phyloP scores from a whole-genome alignment of 352 stramenopile genomes.

The Peronosclerospora sorghi region DNA sequence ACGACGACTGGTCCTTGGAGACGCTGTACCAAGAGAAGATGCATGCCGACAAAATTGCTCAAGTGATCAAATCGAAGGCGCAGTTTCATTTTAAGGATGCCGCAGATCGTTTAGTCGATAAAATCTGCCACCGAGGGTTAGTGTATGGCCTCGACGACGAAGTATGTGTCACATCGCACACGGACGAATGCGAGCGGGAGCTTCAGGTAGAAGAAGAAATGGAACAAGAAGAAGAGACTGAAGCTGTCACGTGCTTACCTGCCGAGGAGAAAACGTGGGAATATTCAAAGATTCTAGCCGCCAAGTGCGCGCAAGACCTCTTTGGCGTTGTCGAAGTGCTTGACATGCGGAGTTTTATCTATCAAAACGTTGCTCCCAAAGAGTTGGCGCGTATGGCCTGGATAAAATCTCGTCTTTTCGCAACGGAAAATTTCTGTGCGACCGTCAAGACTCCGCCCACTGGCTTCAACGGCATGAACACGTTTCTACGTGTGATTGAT shows the following conservation, averaged over 20 bases:
- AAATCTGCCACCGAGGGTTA: conserved; percentile 17
- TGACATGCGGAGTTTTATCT: conserved; percentile 2
- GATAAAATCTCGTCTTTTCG: conserved; percentile 16
- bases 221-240: conserved; percentile 6
- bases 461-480: conserved; percentile 4
- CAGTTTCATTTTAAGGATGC: neutral
- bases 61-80: conserved; percentile 22
- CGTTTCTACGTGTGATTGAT: conserved; percentile 26
- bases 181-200: too few relatives aligned
- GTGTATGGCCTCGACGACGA: too few relatives aligned
- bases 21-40: too few relatives aligned
- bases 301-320: conserved; percentile 8
- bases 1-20: too few relatives aligned
- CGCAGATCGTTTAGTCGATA: neutral
- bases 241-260: too few relatives aligned
- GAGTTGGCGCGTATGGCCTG: conserved; percentile 19
- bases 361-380: conserved; percentile 2
- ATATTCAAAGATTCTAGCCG: conserved; percentile 8
- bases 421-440: conserved; percentile 39
- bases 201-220: conserved; percentile 24
- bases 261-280: conserved; percentile 9
- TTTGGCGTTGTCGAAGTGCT: neutral
- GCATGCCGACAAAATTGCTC: conserved; percentile 23
- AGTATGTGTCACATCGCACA: too few relatives aligned
- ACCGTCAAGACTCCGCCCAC: conserved; percentile 1